These are phyloP conservation scores for Lactarius trivialis DNA, from an alignment of 768 basidiomycete genomes.

Conservation along the genomic window DNA sequence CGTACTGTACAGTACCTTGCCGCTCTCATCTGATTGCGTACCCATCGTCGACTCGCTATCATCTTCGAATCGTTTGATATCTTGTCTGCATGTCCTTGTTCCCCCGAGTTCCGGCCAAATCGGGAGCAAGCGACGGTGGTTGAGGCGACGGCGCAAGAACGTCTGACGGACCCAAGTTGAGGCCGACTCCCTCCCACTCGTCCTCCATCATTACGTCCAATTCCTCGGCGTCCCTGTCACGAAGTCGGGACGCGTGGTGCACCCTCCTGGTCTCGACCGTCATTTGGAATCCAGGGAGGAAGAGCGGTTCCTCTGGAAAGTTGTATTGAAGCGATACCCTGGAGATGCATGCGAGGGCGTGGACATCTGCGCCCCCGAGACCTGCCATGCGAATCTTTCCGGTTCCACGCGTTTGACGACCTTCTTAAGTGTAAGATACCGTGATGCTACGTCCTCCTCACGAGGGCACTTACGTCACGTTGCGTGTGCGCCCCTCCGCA, in stretches of 20 bases:
- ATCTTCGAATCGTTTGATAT: conserved; percentile 6
- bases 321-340: not conserved
- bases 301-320: conserved; percentile 28
- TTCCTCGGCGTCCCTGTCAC: conserved; percentile 58
- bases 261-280: conserved; percentile 48
- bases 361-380: conserved; percentile 24
- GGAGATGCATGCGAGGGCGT: not conserved
- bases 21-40: conserved; percentile 18
- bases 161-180: conserved; percentile 6
- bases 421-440: conserved; percentile 13
- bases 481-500: conserved; percentile 3
- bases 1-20: conserved; percentile 22
- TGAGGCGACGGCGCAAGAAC: not conserved
- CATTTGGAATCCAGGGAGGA: conserved; percentile 34
- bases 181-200: conserved; percentile 47
- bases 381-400: not conserved
- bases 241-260: conserved; percentile 56
- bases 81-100: conserved; percentile 1
- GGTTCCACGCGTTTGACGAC: conserved; percentile 21
- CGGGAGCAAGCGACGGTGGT: not conserved
- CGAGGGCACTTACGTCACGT: conserved; percentile 18
- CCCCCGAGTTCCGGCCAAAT: conserved; percentile 1
- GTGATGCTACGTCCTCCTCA: conserved; percentile 7
- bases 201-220: conserved; percentile 53
- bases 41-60: conserved; percentile 21